Evolutionary conservation across 1,139 yeast genomes (phyloP).

Genomic region (Blastobotrys buckinghamii): DNA sequence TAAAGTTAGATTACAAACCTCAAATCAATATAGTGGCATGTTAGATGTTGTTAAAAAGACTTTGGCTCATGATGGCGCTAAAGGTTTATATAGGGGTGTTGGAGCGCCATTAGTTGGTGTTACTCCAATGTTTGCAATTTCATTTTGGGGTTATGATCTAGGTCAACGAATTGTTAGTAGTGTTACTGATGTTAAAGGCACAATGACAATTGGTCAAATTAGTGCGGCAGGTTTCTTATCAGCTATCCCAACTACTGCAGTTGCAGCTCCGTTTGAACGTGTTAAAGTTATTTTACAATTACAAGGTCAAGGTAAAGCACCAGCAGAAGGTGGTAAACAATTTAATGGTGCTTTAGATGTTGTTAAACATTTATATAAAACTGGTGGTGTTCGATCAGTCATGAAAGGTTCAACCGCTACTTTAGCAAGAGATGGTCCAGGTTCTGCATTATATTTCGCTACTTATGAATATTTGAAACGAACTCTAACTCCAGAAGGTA

Average conservation of each 20-base stretch:
- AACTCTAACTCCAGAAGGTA: conserved; percentile 49
- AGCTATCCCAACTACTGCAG: conserved; percentile 89
- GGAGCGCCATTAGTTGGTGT: conserved; percentile 89
- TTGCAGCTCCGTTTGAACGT: conserved; percentile 96
- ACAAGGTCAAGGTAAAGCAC: conserved; percentile 44
- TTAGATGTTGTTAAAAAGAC: conserved; percentile 64
- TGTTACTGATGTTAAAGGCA: conserved; percentile 36
- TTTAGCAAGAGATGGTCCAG: conserved; percentile 95
- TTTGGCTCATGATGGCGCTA: conserved; percentile 61
- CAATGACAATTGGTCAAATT: conserved; percentile 61
- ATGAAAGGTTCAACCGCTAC: conserved; percentile 93
- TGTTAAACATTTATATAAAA: conserved; percentile 61
- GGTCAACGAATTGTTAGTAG: conserved; percentile 69
- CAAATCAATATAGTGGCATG: conserved; percentile 57
- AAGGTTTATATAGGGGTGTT: conserved; percentile 83
- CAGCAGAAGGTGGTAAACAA: conserved; percentile 33
- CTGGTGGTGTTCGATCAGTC: conserved; percentile 80
- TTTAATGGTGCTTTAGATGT: conserved; percentile 51
- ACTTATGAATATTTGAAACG: conserved; percentile 81
- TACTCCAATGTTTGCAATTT: conserved; percentile 97
- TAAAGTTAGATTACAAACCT: conserved; percentile 79
- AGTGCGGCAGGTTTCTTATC: conserved; percentile 94
- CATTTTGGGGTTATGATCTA: conserved; percentile 96
- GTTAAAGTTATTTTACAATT: conserved; percentile 91
- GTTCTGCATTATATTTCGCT: conserved; percentile 94